Percentiles rank a stretch among this genome's conserved stretches.
These are phyloP conservation scores for Moniliella sp. DNA, from an alignment of 1,284 basidiomycete species.

Conservation along the genomic window DNA sequence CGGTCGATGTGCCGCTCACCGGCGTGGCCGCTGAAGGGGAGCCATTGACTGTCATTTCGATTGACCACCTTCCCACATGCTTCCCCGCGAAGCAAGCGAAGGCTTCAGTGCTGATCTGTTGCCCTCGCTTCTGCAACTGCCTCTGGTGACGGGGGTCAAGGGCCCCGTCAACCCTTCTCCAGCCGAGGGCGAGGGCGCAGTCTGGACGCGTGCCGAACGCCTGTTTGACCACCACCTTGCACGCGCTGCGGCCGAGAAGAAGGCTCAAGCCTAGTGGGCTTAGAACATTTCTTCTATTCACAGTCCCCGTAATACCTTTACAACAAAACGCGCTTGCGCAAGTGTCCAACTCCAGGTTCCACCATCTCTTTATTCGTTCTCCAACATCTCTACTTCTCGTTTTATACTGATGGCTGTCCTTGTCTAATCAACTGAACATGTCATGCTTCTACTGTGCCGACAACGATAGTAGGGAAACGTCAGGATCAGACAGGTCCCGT, in stretches of 20 bases:
- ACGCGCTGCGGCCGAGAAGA: constrained; percentile 33
- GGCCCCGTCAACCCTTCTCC: constrained; percentile 7
- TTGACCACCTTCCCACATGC: constrained; percentile 89
- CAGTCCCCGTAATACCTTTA: too few species aligned
- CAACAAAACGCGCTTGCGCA: too few species aligned
- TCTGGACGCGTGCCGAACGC: constrained; percentile 75
- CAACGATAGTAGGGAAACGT: too few species aligned
- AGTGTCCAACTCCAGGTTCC: too few species aligned
- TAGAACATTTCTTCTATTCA: too few species aligned
- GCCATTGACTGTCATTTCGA: constrained; percentile 63
- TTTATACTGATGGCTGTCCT: too few species aligned
- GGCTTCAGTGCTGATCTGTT: constrained; percentile 74
- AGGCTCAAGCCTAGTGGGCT: too few species aligned
- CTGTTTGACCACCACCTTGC: constrained; percentile 61
- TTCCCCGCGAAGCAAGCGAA: constrained; percentile 86
- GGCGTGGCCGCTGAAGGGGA: constrained; percentile 10
- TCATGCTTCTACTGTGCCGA: too few species aligned
- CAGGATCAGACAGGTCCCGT: too few species aligned
- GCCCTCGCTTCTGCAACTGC: constrained; percentile 42
- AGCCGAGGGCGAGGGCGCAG: constrained; percentile 35
- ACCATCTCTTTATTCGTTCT: too few species aligned
- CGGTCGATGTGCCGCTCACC: constrained; percentile 50
- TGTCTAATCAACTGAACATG: too few species aligned
- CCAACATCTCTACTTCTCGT: too few species aligned
- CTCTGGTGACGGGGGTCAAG: constrained; percentile 12